Evolutionary conservation across 2,329 filamentous ascomycete genomes (phyloP).

Genomic region (Gremmenia infestans): DNA sequence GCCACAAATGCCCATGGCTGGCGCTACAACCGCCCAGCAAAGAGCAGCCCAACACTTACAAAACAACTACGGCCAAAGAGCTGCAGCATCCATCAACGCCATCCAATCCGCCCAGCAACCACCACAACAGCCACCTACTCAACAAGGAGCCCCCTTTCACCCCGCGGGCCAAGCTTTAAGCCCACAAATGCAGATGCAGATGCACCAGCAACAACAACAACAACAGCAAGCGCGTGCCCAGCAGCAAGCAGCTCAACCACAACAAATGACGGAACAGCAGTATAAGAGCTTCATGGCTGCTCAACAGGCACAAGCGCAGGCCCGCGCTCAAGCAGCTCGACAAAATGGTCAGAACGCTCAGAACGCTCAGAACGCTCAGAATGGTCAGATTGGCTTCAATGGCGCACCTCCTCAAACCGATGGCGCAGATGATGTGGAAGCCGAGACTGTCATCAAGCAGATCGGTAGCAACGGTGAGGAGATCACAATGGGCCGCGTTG

Average conservation of each 20-base stretch:
- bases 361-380: conserved; percentile 27
- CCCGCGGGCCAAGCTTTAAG: too few relatives aligned
- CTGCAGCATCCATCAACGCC: conserved; percentile 62
- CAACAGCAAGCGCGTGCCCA: conserved; percentile 18
- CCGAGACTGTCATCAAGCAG: conserved; percentile 53
- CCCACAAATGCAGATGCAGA: conserved; percentile 22
- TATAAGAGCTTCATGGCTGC: conserved; percentile 28
- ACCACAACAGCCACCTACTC: conserved; percentile 21
- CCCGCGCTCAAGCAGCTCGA: conserved; percentile 23
- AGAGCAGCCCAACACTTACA: conserved; percentile 54
- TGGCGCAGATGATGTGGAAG: conserved; percentile 58
- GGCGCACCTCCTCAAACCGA: conserved; percentile 60
- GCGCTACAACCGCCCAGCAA: conserved; percentile 41
- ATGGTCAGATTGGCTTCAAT: conserved; percentile 25
- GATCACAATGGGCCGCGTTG: conserved; percentile 52
- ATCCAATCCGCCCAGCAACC: conserved; percentile 38
- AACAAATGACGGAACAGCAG: conserved; percentile 25
- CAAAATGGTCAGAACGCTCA: conserved; percentile 39
- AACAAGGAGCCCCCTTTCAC: too few relatives aligned
- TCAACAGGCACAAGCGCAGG: conserved; percentile 32
- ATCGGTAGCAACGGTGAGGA: conserved; percentile 49
- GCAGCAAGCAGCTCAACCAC: conserved; percentile 12
- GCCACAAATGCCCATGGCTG: conserved; percentile 9
- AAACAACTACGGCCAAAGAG: conserved; percentile 56
- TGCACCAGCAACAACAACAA: conserved; percentile 31